Conservation (phyloP, 208 protist species). For the Crithidia acanthocephali region DNA sequence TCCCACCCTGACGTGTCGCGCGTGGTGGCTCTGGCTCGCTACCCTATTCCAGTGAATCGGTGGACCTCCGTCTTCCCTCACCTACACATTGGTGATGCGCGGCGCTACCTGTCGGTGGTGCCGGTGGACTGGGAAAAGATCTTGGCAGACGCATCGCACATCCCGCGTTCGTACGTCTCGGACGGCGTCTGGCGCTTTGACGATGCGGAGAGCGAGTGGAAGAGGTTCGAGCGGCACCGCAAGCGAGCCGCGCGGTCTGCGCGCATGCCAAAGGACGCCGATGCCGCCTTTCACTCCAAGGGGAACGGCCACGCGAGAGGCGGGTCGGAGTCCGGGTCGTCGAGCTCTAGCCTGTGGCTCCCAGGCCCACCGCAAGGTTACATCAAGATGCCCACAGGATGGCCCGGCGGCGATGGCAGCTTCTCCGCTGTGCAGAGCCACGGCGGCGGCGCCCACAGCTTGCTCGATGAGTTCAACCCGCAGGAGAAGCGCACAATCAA, state of each 20-base stretch:
- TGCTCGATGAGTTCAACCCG: constrained; percentile 13
- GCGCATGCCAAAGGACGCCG: constrained; percentile 2
- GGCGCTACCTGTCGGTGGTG: constrained; percentile 61
- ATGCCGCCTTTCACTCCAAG: constrained; percentile 5
- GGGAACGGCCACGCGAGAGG: neutral
- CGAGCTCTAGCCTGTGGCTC: constrained; percentile 12
- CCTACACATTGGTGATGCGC: constrained; percentile 53
- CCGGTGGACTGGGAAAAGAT: constrained; percentile 70
- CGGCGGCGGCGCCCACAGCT: neutral
- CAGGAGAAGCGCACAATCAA: neutral
- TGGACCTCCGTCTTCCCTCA: constrained; percentile 56
- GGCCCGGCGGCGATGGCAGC: constrained; percentile 1
- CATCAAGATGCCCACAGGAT: constrained; percentile 12
- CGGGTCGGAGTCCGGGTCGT: constrained; percentile 6
- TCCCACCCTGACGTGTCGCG: constrained; percentile 64
- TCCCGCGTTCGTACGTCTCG: constrained; percentile 47
- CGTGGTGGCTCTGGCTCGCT: constrained; percentile 61
- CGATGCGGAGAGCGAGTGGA: constrained; percentile 30
- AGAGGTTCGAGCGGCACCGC: constrained; percentile 15
- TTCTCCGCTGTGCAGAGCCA: constrained; percentile 2
- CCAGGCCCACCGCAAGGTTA: constrained; percentile 11
- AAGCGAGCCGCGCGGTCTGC: constrained; percentile 5
- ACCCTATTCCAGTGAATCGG: constrained; percentile 56
- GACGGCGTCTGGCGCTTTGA: constrained; percentile 48
- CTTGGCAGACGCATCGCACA: constrained; percentile 47